Base-by-base conservation (phyloP, 192 early-diverging fungal genomes). In the Entophlyctis helioformis region DNA sequence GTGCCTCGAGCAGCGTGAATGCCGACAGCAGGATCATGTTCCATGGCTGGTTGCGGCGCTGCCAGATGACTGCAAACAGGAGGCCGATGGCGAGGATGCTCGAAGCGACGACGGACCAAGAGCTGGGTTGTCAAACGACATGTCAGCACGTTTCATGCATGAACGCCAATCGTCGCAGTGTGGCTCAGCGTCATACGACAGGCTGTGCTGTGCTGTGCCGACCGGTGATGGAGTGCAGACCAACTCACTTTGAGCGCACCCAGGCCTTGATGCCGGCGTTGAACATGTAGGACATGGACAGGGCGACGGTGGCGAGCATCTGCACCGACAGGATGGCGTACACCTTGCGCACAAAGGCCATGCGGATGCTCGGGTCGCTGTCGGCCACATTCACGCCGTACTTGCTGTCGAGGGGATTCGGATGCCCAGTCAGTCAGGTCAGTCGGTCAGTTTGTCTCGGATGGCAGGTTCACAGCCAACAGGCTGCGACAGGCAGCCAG, bases 1-100 rank as follows among this genome's bases (percentile, higher is more conserved):
- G 66, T 2, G 63, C 60, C 39, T 76, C 73, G 20, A 61, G 42
- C 7, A 81, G 34, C 5, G 82, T 84, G 31, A 86, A 86, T n/a
- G 46, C 43, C 0, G 59, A 62, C 53, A 86, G 51, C 2, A 83
- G 54, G 36, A 21, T 54, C 11, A 73, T 59, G 57, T 86, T 86
- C n/a, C 67, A 26, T 10, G 82, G 82, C 37, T 72, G 59, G 22
- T 69, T 71, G 37, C 70, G 60, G 29, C 60, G 42, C 23, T 83
- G 81, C 66, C 65, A 75, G 42, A 61, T 56, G 8, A 85, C 41
- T 12, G 56, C 57, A 20, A 80, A 31, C 15, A 81, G 32, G 4
- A 66, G 37, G 11, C 48, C 58, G 31, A 85, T 37, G 1, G 73
- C 52, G 8, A 53, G 66, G 36, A 73, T 36, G 58, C 71, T 60